Evolutionary conservation across 1,284 basidiomycete genomes (phyloP), one percentile per base, ranked within the genome.

Genomic region (Xanthoconium separans): DNA sequence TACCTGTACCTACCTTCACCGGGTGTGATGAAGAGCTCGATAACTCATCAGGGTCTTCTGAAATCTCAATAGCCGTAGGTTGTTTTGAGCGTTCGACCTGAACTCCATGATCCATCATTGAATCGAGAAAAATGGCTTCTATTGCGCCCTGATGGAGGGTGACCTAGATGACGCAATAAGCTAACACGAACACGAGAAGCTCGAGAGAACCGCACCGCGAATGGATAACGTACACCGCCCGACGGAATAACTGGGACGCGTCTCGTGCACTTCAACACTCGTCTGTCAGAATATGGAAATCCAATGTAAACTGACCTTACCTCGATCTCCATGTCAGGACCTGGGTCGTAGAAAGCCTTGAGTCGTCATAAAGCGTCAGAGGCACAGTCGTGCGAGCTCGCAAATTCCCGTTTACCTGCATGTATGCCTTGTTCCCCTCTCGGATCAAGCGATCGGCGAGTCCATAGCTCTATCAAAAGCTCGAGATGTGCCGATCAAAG

Each of bases 131-230:
- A 27, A 89, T 80, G 1, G 75, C 70, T 66, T 91, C 88, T 42
- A 91, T 89, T 4, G 79, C 81, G 2, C 86, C 88, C 73, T 91
- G 88, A 59, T 89, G 83, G n/a, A 89, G 72, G 0, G 87, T 89
- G 6, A 81, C 10, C 52, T 54, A 33, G 33, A 37, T 3, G 10
- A 3, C 9, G 16, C 6, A 1, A 27, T 2, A 13, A 30, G 27
- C 47, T 6, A 54, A 31, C 16, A 11, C 22, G 10, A 22, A 10
- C 12, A 29, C 37, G 15, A 50, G 27, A 54, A 24, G 22, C 5
- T 34, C 2, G 12, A 16, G 11, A 18, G 22, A 37, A n/a, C 6
- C 24, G 6, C 6, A 24, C 24, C 24, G 6, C 24, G 24, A 24
- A 24, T 24, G 24, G 24, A 24, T 24, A 24, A 24, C 24, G 24